Conservation (phyloP, 305 asterid genomes). For the Nicotiana rustica region DNA sequence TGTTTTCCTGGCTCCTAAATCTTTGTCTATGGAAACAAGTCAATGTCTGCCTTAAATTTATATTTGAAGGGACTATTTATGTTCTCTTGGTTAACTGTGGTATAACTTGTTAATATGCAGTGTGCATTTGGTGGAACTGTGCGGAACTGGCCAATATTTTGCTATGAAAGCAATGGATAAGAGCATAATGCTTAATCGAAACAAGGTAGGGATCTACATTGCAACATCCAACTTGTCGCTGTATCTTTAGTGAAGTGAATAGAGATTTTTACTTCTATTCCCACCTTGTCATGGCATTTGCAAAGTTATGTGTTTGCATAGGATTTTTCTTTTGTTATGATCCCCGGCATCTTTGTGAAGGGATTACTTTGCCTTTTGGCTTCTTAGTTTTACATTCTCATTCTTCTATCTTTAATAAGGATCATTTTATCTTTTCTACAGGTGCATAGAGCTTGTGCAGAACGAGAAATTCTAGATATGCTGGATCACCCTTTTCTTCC, state of each 20-base stretch:
- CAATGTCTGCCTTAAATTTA: no score
- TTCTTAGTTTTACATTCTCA: constrained; percentile 20
- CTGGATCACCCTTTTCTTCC: constrained; percentile 99
- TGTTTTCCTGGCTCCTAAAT: no score
- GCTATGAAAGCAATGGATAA: constrained; percentile 99
- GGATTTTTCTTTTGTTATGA: not conserved
- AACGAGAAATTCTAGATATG: constrained; percentile 93
- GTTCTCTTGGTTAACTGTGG: not conserved
- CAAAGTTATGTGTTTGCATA: not conserved
- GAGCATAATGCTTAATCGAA: constrained; percentile 83
- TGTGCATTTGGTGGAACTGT: constrained; percentile 90
- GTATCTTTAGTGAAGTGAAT: not conserved
- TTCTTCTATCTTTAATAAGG: constrained; percentile 26
- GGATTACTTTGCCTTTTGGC: not conserved
- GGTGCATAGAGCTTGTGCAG: constrained; percentile 99
- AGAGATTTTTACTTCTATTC: not conserved
- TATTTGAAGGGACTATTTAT: not conserved
- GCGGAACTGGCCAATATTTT: constrained; percentile 74
- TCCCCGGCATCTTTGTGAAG: not conserved
- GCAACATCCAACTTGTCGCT: constrained; percentile 21
- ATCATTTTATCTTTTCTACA: constrained; percentile 40
- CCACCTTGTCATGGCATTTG: not conserved
- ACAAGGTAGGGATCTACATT: constrained; percentile 67
- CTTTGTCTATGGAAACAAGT: no score
- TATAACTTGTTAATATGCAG: constrained; percentile 50